phyloP scores from a whole-genome alignment of 2,329 filamentous ascomycete genomes.

The Neonectria neomacrospora region DNA sequence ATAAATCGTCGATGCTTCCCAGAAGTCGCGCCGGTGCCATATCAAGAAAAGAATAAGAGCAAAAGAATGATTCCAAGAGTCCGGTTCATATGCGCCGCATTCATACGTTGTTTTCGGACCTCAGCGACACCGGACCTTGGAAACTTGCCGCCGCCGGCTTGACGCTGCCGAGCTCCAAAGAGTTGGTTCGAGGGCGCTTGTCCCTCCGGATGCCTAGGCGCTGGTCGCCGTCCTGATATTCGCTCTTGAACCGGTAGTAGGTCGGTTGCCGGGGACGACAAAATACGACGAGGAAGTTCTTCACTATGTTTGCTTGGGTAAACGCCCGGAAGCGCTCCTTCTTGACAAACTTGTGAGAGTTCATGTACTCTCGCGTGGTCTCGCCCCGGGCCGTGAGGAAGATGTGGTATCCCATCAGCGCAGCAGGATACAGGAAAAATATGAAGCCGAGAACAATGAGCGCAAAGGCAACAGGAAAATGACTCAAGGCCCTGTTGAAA shows the following conservation, averaged over 20 bases:
- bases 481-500: slow-evolving; percentile 74
- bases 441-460: slow-evolving; percentile 87
- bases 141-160: slow-evolving; percentile 59
- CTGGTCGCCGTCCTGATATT: slow-evolving; percentile 84
- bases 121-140: slow-evolving; percentile 63
- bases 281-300: slow-evolving; percentile 85
- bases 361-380: slow-evolving; percentile 95
- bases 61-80: slow-evolving; percentile 24
- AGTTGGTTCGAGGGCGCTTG: slow-evolving; percentile 58
- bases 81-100: slow-evolving; percentile 10
- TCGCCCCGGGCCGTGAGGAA: slow-evolving; percentile 92
- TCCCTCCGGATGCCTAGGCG: slow-evolving; percentile 70
- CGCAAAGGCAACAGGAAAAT: slow-evolving; percentile 84
- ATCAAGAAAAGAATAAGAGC: slow-evolving; percentile 18
- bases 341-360: slow-evolving; percentile 94
- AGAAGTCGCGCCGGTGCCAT: slow-evolving; percentile 38
- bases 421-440: slow-evolving; percentile 81
- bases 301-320: slow-evolving; percentile 77
- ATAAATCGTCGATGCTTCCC: slow-evolving; percentile 39
- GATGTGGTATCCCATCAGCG: slow-evolving; percentile 87
- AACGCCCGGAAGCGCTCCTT: slow-evolving; percentile 93
- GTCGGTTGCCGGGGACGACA: slow-evolving; percentile 86
- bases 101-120: slow-evolving; percentile 47
- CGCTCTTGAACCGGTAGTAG: slow-evolving; percentile 86
- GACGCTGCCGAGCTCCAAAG: slow-evolving; percentile 79